These are phyloP conservation scores for Talaromyces ruber DNA, from an alignment of 495 filamentous ascomycete species.

Conservation along the genomic window DNA sequence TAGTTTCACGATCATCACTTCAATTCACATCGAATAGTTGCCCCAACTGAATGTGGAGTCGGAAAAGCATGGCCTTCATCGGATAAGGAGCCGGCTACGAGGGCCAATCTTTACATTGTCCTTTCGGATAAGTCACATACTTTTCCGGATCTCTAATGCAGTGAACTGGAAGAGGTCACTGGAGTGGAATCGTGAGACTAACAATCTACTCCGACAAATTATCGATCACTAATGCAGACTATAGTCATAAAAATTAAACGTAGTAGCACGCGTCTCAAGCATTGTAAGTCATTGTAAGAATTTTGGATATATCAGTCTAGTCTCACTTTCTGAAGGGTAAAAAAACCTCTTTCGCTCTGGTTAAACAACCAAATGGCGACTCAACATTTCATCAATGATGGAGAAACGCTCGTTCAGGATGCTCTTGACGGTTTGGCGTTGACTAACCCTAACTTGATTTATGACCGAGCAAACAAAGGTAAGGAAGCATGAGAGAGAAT, in stretches of 20 bases:
- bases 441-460: not conserved
- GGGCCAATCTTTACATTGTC: not conserved
- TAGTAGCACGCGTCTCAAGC: not conserved
- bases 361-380: not conserved
- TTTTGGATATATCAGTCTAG: not conserved
- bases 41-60: not conserved
- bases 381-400: not conserved
- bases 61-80: not conserved
- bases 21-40: not conserved
- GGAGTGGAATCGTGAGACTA: not conserved
- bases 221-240: not conserved
- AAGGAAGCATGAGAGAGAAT: not conserved
- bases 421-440: not conserved
- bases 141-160: not conserved
- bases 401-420: not conserved
- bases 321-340: no score
- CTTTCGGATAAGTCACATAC: not conserved
- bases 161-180: not conserved
- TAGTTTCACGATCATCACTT: not conserved
- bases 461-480: not conserved
- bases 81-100: not conserved
- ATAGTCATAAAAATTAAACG: not conserved
- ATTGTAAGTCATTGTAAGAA: not conserved
- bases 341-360: no score
- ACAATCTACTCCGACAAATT: not conserved